Base-by-base conservation (phyloP, 2,329 filamentous ascomycete genomes). In the Aureobasidium melanogenum region DNA sequence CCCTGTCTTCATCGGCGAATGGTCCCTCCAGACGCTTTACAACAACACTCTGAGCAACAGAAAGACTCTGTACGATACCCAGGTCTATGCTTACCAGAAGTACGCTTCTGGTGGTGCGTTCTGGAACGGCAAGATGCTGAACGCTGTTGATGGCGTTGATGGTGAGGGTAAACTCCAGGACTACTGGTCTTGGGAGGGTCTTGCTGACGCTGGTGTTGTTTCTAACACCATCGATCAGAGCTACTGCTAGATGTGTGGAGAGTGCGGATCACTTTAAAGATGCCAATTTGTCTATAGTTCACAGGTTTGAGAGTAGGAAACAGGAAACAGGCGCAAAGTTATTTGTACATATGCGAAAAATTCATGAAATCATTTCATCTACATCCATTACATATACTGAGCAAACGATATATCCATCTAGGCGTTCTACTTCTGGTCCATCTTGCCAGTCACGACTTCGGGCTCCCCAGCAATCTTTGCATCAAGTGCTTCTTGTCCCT, bases 1-100 rank as follows among this genome's bases (percentile, higher is more conserved):
- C 36, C 67, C 68, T 3, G 63, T 68, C 4, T 69, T 71, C 48
- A 63, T 71, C 10, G 71, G 70, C 32, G 70, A 72, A 51, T 72
- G 68, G 68, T 62, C 67, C 1, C 64, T 72, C 17, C 66, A 72
- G 59, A 67, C 68, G 7, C 39, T 61, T 15, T 55, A 55, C 51
- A 55, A 55, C 51, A 55, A 55, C 38, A 43, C 51, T 22, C 2
- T 55, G 15, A 39, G 22, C 51, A 55, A 65, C 28, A 62, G 71
- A 5, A 68, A 67, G 59, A 68, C 63, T 15, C 64, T 69, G 22
- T 67, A 70, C 43, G 69, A 74, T 54, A 72, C 71, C 0, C 68
- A 70, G 60, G 32, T 69, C 1, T 73, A 73, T 57, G 71, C 71
- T 15, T 74, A 66, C 51, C 64, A 67, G 24, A 72, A 70, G 62